These are phyloP conservation scores for Panicum miliaceum DNA, from an alignment of 176 grass and related monocot species.

Conservation along the genomic window DNA sequence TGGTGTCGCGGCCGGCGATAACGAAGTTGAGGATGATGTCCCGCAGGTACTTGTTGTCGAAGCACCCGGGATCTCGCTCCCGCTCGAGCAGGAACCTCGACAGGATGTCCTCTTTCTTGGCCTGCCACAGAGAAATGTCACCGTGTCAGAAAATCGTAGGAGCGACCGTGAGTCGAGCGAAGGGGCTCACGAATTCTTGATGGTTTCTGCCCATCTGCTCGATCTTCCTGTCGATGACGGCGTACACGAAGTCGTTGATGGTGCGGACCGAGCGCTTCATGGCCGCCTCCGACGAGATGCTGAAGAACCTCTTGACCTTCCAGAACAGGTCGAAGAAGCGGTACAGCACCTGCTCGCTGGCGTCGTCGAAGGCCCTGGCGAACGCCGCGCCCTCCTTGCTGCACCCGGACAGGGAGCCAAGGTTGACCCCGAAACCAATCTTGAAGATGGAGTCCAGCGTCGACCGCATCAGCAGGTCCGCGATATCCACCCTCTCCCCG, in stretches of 20 bases:
- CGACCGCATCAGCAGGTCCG: slow-evolving; percentile 71
- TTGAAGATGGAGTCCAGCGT: slow-evolving; percentile 80
- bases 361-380: slow-evolving; percentile 74
- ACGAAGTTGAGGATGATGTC: slow-evolving; percentile 60
- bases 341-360: slow-evolving; percentile 56
- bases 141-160: background rate
- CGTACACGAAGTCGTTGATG: slow-evolving; percentile 71
- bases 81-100: slow-evolving; percentile 69
- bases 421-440: slow-evolving; percentile 64
- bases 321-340: slow-evolving; percentile 68
- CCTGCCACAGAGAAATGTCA: slow-evolving; percentile 36
- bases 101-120: slow-evolving; percentile 73
- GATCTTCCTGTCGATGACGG: slow-evolving; percentile 51
- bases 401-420: slow-evolving; percentile 49
- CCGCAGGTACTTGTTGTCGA: slow-evolving; percentile 65
- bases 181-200: slow-evolving; percentile 44
- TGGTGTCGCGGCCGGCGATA: slow-evolving; percentile 61
- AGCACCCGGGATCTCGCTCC: slow-evolving; percentile 37
- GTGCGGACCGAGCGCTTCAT: slow-evolving; percentile 62
- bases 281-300: slow-evolving; percentile 64
- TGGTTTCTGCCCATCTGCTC: slow-evolving; percentile 46
- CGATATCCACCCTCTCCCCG: slow-evolving; percentile 48
- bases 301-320: slow-evolving; percentile 64
- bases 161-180: background rate
- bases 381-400: slow-evolving; percentile 45